Conservation (phyloP, 225 moss, liverwort and hornwort genomes). For the Bryum argenteum region DNA sequence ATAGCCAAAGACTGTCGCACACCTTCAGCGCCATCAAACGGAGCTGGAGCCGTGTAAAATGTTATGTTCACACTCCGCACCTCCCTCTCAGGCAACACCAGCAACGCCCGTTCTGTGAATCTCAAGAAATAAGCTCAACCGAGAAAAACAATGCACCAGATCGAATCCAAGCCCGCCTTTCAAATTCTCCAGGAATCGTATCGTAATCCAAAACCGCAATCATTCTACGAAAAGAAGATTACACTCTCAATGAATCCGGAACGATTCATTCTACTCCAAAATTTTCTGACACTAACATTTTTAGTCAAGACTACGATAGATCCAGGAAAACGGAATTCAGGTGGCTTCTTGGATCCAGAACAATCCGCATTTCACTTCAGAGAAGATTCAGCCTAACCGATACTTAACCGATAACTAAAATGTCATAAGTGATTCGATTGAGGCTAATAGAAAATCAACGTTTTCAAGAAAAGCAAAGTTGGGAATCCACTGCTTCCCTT, state of each 20-base stretch:
- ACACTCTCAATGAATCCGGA: background rate
- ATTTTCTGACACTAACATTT: constrained; percentile 1
- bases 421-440: too few relatives aligned
- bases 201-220: background rate
- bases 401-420: background rate
- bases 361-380: constrained; percentile 1
- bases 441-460: background rate
- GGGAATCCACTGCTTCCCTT: background rate
- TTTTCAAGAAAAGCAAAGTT: background rate
- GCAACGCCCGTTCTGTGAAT: constrained; percentile 36
- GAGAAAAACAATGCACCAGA: background rate
- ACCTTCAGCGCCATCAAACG: constrained; percentile 75
- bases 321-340: background rate
- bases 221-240: background rate
- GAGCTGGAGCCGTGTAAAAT: constrained; percentile 87
- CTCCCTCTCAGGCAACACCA: constrained; percentile 31
- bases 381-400: background rate
- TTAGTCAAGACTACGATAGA: too few relatives aligned
- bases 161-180: background rate
- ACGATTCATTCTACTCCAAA: background rate
- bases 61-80: constrained; percentile 33
- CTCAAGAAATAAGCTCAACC: constrained; percentile 15
- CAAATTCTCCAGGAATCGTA: background rate
- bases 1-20: constrained; percentile 67
- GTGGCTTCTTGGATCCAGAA: constrained; percentile 3